phyloP scores from a whole-genome alignment of 495 filamentous ascomycete species.

The Xylaria venustula region DNA sequence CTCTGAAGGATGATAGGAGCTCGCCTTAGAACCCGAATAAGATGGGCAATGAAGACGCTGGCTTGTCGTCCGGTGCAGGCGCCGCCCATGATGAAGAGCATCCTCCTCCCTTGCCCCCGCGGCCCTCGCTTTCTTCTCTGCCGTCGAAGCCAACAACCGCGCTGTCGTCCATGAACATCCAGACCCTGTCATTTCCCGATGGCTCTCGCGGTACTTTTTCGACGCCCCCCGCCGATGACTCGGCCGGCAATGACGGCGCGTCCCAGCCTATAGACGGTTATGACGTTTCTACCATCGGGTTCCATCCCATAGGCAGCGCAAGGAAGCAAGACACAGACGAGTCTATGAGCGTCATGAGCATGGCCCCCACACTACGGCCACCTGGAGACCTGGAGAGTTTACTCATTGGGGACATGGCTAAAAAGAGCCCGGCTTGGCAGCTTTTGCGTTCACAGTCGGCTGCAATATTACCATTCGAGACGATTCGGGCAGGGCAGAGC shows the following conservation, averaged over 20 bases:
- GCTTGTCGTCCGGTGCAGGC: slow-evolving; percentile 16
- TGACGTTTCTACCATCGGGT: slow-evolving; percentile 29
- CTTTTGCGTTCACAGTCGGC: slow-evolving; percentile 57
- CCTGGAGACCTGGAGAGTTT: slow-evolving; percentile 80
- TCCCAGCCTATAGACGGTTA: slow-evolving; percentile 30
- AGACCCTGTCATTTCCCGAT: slow-evolving; percentile 68
- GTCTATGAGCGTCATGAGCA: slow-evolving; percentile 78
- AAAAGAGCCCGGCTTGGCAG: slow-evolving; percentile 60
- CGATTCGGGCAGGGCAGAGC: slow-evolving; percentile 44
- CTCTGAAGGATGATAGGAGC: slow-evolving; percentile 23
- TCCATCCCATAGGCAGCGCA: slow-evolving; percentile 16
- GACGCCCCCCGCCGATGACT: slow-evolving; percentile 40
- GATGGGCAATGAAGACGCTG: slow-evolving; percentile 25
- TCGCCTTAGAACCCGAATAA: slow-evolving; percentile 11
- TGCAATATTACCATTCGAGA: slow-evolving; percentile 57
- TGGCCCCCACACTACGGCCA: slow-evolving; percentile 68
- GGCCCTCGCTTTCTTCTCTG: slow-evolving; percentile 49
- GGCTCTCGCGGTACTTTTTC: slow-evolving; percentile 60
- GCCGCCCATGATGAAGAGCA: slow-evolving; percentile 33
- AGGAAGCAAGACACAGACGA: slow-evolving; percentile 61
- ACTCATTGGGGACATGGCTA: slow-evolving; percentile 64
- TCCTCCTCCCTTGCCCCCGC: slow-evolving; percentile 68
- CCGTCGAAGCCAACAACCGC: slow-evolving; percentile 77
- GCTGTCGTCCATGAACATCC: slow-evolving; percentile 73
- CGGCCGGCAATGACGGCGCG: slow-evolving; percentile 19